Evolutionary conservation across 768 basidiomycete species (phyloP), one percentile per base, ranked within the genome.

Genomic region (Cyathus striatus): DNA sequence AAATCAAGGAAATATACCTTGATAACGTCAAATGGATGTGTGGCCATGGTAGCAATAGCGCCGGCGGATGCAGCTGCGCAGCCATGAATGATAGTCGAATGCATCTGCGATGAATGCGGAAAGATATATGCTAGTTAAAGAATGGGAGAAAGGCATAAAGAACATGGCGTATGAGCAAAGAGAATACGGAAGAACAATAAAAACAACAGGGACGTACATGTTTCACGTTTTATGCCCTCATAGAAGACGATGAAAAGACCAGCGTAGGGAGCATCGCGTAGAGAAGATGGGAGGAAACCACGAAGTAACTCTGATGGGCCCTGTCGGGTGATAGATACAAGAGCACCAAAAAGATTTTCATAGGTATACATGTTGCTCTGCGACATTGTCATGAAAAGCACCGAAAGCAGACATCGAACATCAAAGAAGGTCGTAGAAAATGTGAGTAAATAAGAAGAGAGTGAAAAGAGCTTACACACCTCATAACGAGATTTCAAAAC

Each of bases 231-330:
- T 48, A 90, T 77, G 35, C 79, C 78, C 62, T 97, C 93, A 56
- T 97, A 97, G 46, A 85, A 79, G 2, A 91, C 77, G 25, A 95
- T 70, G 53, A 93, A 97, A 5, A 96, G 62, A 3, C 93, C 94
- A 1, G 94, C 91, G 53, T 94, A 92, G 1, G 94, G 94, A 10
- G 92, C 94, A 60, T 97, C 94, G 37, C 94, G 78, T n/a, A 93
- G 70, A 1, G 92, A 87, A 1, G 91, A 90, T 1, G 92, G 89
- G 18, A 86, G 53, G 55, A 92, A 85, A 0, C 94, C 94, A 37
- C 89, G 84, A 55, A 93, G 79, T 22, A 94, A 68, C 49, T 90
- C 91, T 18, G 80, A 76, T 3, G 88, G 80, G 2, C 93, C 91
- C 55, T 73, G 72, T n/a, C 78, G 81, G 2, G 69, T 60, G 26